Percentiles rank a stretch among this genome's conserved stretches.
Evolutionary conservation across 352 stramenopile genomes (phyloP).

Genomic region (Pythium phragmitis): DNA sequence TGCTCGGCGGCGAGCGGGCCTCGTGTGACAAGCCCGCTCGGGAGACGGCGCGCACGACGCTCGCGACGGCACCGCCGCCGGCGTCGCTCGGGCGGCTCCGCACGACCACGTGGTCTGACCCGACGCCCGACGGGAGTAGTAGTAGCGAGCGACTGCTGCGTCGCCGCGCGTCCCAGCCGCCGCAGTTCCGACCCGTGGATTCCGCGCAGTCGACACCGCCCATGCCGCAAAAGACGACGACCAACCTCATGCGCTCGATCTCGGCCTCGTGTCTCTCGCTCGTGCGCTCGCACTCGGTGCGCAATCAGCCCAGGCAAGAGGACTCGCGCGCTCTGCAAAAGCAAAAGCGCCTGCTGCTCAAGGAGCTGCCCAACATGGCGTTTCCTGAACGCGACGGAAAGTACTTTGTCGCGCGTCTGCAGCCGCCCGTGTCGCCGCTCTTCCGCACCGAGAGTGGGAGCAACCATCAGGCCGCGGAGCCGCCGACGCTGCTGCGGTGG

Average conservation of each 20-base stretch:
- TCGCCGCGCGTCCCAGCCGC: constrained; percentile 20
- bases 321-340: constrained; percentile 32
- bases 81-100: constrained; percentile 13
- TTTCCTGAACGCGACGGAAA: constrained; percentile 46
- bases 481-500: constrained; percentile 54
- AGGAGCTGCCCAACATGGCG: constrained; percentile 77
- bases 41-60: not conserved
- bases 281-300: constrained; percentile 35
- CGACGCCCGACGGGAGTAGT: not conserved
- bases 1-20: constrained; percentile 5
- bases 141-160: not conserved
- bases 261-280: constrained; percentile 42
- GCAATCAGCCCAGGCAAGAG: constrained; percentile 2
- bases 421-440: constrained; percentile 6
- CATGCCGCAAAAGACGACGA: not conserved
- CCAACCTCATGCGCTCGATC: constrained; percentile 24
- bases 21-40: not conserved
- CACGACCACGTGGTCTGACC: constrained; percentile 18
- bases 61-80: not conserved
- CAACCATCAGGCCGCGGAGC: constrained; percentile 1
- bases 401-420: constrained; percentile 50
- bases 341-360: constrained; percentile 51
- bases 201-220: not conserved
- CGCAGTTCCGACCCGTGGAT: constrained; percentile 8
- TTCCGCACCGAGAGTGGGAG: constrained; percentile 13